A percentile compares a stretch with the other conserved stretches of the same genome.
Evolutionary conservation across 2,329 filamentous ascomycete genomes (phyloP).

Genomic region (Colletotrichum sp.): DNA sequence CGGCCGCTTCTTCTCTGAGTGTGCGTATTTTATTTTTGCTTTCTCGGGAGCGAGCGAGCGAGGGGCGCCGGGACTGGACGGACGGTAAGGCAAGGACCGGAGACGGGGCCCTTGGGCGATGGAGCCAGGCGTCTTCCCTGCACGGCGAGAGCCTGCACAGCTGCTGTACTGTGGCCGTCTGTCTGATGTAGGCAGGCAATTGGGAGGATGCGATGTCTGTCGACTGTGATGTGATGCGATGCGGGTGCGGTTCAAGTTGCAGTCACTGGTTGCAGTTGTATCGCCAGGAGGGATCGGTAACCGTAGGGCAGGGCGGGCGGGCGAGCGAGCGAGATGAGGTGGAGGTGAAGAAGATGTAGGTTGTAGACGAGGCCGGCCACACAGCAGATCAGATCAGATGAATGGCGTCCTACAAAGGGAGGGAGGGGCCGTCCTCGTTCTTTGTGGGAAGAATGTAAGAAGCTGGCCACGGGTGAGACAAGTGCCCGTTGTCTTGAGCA

Average conservation of each 20-base stretch:
- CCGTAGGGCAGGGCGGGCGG: not conserved
- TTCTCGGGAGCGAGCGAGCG: constrained; percentile 15
- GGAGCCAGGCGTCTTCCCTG: not conserved
- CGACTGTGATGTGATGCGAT: not conserved
- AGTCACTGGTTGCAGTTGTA: not conserved
- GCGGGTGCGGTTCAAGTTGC: not conserved
- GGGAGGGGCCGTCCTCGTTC: constrained; percentile 1
- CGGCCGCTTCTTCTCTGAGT: constrained; percentile 4
- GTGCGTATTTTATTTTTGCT: not conserved
- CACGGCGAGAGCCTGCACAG: not conserved
- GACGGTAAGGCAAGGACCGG: not conserved
- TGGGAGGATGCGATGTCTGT: not conserved
- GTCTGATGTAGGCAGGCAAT: not conserved
- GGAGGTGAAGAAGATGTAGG: not conserved
- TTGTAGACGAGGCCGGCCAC: not conserved
- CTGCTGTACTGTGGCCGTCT: not conserved
- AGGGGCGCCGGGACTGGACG: not conserved
- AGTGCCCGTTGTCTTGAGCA: constrained; percentile 13
- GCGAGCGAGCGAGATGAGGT: not conserved
- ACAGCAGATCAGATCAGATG: constrained; percentile 18
- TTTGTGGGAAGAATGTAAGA: constrained; percentile 10
- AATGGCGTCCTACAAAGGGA: constrained; percentile 13
- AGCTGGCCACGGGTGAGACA: constrained; percentile 4
- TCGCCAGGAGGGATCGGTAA: not conserved
- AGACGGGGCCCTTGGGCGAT: not conserved